Base-by-base conservation (phyloP, 2,329 filamentous ascomycete genomes). In the Alternaria sp. region DNA sequence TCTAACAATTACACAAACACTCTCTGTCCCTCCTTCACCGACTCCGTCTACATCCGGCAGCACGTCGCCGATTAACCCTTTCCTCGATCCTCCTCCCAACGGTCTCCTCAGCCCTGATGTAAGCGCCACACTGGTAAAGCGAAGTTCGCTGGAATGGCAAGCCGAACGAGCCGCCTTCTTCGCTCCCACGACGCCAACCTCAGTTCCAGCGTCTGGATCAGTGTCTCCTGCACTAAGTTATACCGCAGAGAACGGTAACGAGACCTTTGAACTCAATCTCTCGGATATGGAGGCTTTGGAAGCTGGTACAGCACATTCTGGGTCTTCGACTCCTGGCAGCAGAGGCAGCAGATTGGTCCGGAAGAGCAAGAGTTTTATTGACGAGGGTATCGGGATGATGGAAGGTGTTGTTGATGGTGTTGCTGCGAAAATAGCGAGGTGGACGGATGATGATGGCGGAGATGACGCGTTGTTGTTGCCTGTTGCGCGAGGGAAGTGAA, bases 381-480 rank as follows among this genome's bases (percentile, higher is more conserved):
- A 52, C 6, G 11, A 54, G 13, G 47, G 54, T 10, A 7, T 62
- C 3, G 47, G 10, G 15, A 23, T 30, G 28, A 19, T 62, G 28
- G 59, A 62, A 13, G 55, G 23, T 7, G 59, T 25, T 26, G 55
- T 62, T 8, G 55, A 47, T 44, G 40, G 23, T 4, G 15, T 40
- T 40, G 49, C 51, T 7, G 49, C 43, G n/a, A 28, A n/a, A 9
- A 25, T 62, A 12, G 49, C 26, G 28, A 36, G 55, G 23, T 59
- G 59, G 47, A 62, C 55, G 17, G 55, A 62, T 17, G 55, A 49
- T 32, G 40, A 54, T 13, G 54, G 47, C 9, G 54, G 54, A 7
- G 46, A 59, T 23, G 57, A 59, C 21, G 59, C 54, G 28, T 43
- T 44, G 23, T 54, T 64, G 28, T 40, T 66, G 44, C 64, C 64